phyloP scores from a whole-genome alignment of 2,329 filamentous ascomycete genomes.

The Trichoderma atroviride region DNA sequence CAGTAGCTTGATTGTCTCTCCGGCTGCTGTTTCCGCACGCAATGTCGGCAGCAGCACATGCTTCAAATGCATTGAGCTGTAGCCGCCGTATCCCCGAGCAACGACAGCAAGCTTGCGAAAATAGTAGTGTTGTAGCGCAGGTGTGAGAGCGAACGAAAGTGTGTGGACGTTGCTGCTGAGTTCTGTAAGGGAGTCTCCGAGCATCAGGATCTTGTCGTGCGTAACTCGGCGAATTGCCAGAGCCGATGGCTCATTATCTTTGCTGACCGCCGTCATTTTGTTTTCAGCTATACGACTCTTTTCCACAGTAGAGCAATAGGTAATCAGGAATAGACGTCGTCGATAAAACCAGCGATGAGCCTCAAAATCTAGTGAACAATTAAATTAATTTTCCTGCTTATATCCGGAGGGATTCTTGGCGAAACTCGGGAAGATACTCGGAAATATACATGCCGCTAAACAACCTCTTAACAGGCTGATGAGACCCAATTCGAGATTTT shows the following conservation, averaged over 20 bases:
- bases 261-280: neutral
- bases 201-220: conserved; percentile 8
- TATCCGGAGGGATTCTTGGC: neutral
- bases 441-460: neutral
- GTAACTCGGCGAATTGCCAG: conserved; percentile 12
- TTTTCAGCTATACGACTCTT: neutral
- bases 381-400: neutral
- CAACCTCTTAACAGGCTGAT: neutral
- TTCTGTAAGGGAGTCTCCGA: conserved; percentile 15
- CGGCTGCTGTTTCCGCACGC: conserved; percentile 12
- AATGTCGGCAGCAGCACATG: conserved; percentile 14
- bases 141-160: conserved; percentile 10
- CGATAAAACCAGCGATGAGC: too few relatives aligned
- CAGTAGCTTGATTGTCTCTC: conserved; percentile 12
- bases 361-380: neutral
- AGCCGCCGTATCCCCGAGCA: conserved; percentile 16
- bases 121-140: conserved; percentile 13
- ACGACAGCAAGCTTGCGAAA: conserved; percentile 16
- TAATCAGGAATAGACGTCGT: too few relatives aligned
- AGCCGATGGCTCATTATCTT: neutral
- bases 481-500: neutral
- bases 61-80: conserved; percentile 15
- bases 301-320: too few relatives aligned
- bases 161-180: conserved; percentile 14
- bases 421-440: neutral